Evolutionary conservation across 768 basidiomycete species (phyloP).

Genomic region (Kwoniella dejecticola): DNA sequence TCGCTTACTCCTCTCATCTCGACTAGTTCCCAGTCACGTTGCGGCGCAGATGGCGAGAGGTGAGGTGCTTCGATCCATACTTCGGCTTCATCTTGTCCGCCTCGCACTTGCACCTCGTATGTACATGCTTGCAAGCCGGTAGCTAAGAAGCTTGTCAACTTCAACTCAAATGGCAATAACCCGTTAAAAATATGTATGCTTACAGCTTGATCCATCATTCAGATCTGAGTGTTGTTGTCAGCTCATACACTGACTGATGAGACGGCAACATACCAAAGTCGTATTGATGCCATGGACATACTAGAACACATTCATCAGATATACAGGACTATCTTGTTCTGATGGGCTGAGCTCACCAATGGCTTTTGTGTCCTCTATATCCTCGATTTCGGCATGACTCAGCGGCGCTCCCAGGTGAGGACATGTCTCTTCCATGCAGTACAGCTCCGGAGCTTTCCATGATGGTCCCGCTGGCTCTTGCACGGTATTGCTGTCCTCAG

Average conservation of each 20-base stretch:
- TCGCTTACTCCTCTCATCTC: slow-evolving; percentile 48
- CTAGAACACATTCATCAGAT: background rate
- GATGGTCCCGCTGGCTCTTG: slow-evolving; percentile 13
- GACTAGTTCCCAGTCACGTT: slow-evolving; percentile 39
- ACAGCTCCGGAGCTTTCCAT: slow-evolving; percentile 59
- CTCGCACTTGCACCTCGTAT: slow-evolving; percentile 38
- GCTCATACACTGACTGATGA: background rate
- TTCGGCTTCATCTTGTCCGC: slow-evolving; percentile 23
- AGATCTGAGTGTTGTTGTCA: slow-evolving; percentile 19
- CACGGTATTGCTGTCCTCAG: background rate
- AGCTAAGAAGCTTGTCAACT: slow-evolving; percentile 1
- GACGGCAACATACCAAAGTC: slow-evolving; percentile 36
- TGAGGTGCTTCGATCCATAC: slow-evolving; percentile 41
- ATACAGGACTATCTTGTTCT: background rate
- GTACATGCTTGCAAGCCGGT: slow-evolving; percentile 44
- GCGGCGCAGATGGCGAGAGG: background rate
- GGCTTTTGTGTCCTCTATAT: slow-evolving; percentile 42
- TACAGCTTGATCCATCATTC: slow-evolving; percentile 36
- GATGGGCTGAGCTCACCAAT: slow-evolving; percentile 20
- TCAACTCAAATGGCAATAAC: background rate
- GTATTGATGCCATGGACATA: slow-evolving; percentile 51
- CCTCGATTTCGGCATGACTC: slow-evolving; percentile 63
- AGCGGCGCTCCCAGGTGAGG: slow-evolving; percentile 80
- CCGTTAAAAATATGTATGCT: background rate
- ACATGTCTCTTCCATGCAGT: slow-evolving; percentile 78